Evolutionary conservation across 1,139 yeast genomes (phyloP), one percentile per base, ranked within the genome.

Genomic region (Zygosaccharomyces sapae): DNA sequence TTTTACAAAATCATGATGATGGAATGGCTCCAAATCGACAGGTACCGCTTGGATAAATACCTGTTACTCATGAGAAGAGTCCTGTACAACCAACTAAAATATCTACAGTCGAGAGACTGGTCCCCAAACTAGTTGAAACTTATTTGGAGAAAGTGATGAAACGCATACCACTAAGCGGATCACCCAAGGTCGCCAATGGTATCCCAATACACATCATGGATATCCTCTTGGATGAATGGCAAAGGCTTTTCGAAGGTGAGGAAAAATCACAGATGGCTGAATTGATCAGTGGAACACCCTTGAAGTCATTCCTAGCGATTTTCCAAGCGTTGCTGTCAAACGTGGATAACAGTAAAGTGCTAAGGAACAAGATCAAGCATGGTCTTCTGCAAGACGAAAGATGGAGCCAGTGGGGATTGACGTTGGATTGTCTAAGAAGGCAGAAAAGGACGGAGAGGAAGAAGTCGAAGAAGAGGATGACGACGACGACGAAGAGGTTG

Each of bases 1-100:
- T 92, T 89, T 64, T 92, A 97, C 96, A 72, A 70, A 35, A 79
- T 92, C 29, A 78, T 90, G 62, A 74, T 79, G 51, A 75, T 81
- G 53, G 96, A 92, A 67, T 92, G 98, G 98, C 76, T 81, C 48
- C 72, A 74, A 18, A 76, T 92, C 48, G 98, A 92, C 68, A 83
- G 83, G 56, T 83, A 85, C 81, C 87, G 88, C 72, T 61, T 90
- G 47, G 97, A 92, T 70, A 92, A 92, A 68, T 92, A 78, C 68
- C 79, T 86, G 60, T 70, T 90, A 68, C 72, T 92, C 55, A 76
- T 90, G 54, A 81, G 98, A 73, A 75, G 92, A 61, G 83, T 83
- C 19, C 70, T 87, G 42, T 79, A 81, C 55, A 85, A 80, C 57
- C 80, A 79, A 56, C 72, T 92, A 55, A 73, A 73, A 52, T 77